Evolutionary conservation across 2,329 filamentous ascomycete genomes (phyloP), one percentile per base, ranked within the genome.

Genomic region (Tolypocladium guangdongense): DNA sequence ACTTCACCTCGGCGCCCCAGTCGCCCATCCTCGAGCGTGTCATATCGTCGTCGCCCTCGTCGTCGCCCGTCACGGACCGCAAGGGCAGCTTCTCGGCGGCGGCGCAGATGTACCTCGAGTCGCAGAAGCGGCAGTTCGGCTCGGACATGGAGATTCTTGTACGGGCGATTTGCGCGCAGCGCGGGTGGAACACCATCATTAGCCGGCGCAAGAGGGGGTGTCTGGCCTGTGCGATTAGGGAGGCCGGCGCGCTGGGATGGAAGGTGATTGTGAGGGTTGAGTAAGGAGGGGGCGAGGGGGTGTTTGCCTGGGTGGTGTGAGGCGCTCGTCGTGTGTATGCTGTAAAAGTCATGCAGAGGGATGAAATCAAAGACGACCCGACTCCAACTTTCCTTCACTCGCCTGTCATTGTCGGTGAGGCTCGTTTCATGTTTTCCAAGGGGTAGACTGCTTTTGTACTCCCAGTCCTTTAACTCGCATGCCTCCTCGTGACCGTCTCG

Each of bases 111-210:
- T 76, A 78, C 59, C 73, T 78, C 39, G 78, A 80, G 63, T 78
- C 78, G 4, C 69, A 78, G 30, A 72, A 77, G 55, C 72, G 83
- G 27, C 78, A 82, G 39, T 81, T 80, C 53, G 80, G 80, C 1
- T 84, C 81, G 14, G 82, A 85, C 60, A 73, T 87, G 63, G 86
- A 90, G 67, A 77, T 90, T 10, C 69, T 91, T 51, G 84, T 84
- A 1, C 74, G 87, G 49, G 86, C 87, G 2, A 75, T 88, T 59
- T 91, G 88, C 64, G 84, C 87, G 0, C 82, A 88, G 63, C 82
- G 78, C 59, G 87, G 87, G 2, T 84, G 84, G 76, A 86, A 90
- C 64, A 87, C 87, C 24, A 65, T 91, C 20, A 76, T 91, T 57
- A 87, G 84, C 56, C 75, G 85, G 51, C 74, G 77, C 39, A 79